Evolutionary conservation across 352 stramenopile genomes (phyloP).

Genomic region (Blastocystis sp.): DNA sequence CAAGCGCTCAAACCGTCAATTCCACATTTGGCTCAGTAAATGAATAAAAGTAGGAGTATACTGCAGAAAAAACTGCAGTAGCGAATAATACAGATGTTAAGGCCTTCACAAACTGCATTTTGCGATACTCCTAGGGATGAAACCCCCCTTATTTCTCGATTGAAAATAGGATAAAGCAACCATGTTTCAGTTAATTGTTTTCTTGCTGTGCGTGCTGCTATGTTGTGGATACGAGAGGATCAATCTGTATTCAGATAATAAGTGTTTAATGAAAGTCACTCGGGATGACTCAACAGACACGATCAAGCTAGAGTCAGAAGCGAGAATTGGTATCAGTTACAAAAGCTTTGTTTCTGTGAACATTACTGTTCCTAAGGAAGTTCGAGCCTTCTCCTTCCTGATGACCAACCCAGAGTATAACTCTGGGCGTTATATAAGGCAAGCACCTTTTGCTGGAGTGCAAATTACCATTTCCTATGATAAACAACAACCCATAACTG

Average conservation of each 20-base stretch:
- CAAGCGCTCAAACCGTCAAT: background rate
- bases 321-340: background rate
- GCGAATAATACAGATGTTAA: background rate
- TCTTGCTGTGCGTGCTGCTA: background rate
- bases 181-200: background rate
- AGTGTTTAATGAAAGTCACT: background rate
- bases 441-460: background rate
- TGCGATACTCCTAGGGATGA: background rate
- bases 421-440: background rate
- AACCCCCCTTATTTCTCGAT: background rate
- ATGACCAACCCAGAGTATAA: background rate
- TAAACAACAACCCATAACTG: background rate
- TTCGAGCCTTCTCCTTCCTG: background rate
- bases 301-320: background rate
- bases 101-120: background rate
- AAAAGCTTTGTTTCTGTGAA: background rate
- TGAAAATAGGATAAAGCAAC: background rate
- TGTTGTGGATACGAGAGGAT: constrained; percentile 14
- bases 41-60: constrained; percentile 4
- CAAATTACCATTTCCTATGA: background rate
- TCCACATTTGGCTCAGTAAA: background rate
- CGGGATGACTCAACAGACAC: background rate
- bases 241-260: constrained; percentile 24
- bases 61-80: background rate
- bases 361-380: constrained; percentile 32